phyloP scores from a whole-genome alignment of 768 basidiomycete genomes.

The Wakefieldia striispora region DNA sequence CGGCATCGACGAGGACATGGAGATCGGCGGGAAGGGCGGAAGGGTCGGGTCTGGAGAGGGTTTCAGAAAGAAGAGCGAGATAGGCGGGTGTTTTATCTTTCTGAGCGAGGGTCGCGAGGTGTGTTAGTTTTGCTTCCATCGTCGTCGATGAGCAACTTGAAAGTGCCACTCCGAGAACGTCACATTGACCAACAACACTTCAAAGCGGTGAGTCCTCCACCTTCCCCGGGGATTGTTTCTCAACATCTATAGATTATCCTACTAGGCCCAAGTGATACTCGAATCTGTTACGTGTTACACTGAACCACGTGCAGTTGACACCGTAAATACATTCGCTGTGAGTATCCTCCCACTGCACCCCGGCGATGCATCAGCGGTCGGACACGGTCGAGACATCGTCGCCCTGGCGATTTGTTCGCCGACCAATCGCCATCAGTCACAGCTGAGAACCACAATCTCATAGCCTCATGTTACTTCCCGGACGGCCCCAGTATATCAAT shows the following conservation, averaged over 20 bases:
- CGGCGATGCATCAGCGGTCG: too few species aligned
- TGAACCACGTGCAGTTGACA: too few species aligned
- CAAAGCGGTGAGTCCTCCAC: too few species aligned
- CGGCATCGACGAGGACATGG: slow-evolving; percentile 71
- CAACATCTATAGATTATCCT: too few species aligned
- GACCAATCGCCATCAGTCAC: background rate
- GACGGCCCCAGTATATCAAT: slow-evolving; percentile 8
- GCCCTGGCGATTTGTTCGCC: slow-evolving; percentile 30
- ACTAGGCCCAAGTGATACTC: too few species aligned
- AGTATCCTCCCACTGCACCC: too few species aligned
- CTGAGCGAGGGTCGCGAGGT: slow-evolving; percentile 63
- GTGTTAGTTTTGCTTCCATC: slow-evolving; percentile 69
- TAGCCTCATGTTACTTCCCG: slow-evolving; percentile 13
- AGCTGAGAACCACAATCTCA: slow-evolving; percentile 8
- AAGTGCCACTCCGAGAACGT: too few species aligned
- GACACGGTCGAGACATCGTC: background rate
- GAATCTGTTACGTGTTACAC: too few species aligned
- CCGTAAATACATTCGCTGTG: too few species aligned
- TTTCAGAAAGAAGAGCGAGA: slow-evolving; percentile 62
- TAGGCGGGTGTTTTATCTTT: slow-evolving; percentile 85
- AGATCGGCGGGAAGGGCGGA: slow-evolving; percentile 52
- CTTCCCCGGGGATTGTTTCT: too few species aligned
- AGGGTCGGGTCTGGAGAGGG: slow-evolving; percentile 52
- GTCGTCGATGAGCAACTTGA: background rate
- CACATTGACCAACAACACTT: too few species aligned